Conservation (phyloP, 768 basidiomycete species). For the Fomitopsis serialis region DNA sequence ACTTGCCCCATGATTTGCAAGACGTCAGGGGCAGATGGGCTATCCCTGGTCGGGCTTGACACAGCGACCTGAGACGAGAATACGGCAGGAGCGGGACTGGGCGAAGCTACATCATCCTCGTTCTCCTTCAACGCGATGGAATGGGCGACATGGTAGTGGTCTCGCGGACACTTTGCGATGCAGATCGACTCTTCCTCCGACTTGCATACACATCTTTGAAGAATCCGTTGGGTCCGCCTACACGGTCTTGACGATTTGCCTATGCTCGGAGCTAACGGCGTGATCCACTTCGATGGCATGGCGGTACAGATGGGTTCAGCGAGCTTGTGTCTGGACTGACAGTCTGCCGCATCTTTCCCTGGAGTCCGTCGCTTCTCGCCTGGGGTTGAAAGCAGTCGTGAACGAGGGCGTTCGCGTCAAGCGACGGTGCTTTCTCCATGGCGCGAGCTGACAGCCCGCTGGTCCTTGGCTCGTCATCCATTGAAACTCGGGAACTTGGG, state of each 20-base stretch:
- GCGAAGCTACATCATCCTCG: too few relatives aligned
- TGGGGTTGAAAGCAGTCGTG: not conserved
- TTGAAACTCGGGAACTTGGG: not conserved
- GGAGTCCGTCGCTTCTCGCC: not conserved
- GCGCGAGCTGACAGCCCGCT: not conserved
- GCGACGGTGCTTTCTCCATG: not conserved
- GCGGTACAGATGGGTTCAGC: not conserved
- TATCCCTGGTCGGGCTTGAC: too few relatives aligned
- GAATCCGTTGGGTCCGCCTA: not conserved
- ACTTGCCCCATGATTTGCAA: too few relatives aligned
- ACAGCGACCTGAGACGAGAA: too few relatives aligned
- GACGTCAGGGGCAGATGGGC: too few relatives aligned
- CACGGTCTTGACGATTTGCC: not conserved
- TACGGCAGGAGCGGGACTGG: too few relatives aligned
- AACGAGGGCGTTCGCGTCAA: not conserved
- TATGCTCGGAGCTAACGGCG: not conserved
- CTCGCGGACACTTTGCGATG: not conserved
- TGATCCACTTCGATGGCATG: not conserved
- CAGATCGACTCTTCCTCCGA: not conserved
- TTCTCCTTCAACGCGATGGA: not conserved
- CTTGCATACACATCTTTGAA: not conserved
- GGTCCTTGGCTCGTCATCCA: not conserved
- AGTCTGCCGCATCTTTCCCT: not conserved
- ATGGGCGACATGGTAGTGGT: not conserved
- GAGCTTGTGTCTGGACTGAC: not conserved